A percentile compares a stretch with the other conserved stretches of the same genome.
These are phyloP conservation scores for Rhytidhysteron rufulum DNA, from an alignment of 2,329 filamentous ascomycete genomes.

Conservation along the genomic window DNA sequence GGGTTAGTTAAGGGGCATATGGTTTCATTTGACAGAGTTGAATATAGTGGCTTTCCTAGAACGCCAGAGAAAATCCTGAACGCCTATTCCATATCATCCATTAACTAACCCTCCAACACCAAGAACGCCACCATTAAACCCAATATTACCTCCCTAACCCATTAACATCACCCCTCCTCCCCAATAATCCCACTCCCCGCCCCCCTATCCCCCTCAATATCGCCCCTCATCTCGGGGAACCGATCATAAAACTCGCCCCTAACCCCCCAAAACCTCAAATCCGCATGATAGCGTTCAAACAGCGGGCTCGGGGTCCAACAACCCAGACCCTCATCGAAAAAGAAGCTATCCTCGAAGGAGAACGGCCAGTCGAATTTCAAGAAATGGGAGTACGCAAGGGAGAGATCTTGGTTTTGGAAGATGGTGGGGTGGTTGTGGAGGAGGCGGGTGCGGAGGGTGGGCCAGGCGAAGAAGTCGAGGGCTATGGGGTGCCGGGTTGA, in stretches of 20 bases:
- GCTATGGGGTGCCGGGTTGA: slow-evolving; percentile 23
- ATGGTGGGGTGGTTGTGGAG: slow-evolving; percentile 18
- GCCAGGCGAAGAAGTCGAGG: slow-evolving; percentile 33
- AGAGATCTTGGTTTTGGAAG: slow-evolving; percentile 18
- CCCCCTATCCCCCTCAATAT: slow-evolving; percentile 27
- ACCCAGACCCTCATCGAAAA: slow-evolving; percentile 14
- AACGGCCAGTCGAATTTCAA: slow-evolving; percentile 31
- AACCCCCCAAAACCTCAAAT: slow-evolving; percentile 25
- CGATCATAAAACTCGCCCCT: slow-evolving; percentile 19
- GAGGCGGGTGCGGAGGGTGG: slow-evolving; percentile 25
- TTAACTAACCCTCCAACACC: no score
- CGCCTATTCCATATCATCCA: no score
- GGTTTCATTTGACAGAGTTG: not conserved
- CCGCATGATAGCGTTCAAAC: slow-evolving; percentile 27
- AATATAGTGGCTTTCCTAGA: no score
- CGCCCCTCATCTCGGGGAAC: slow-evolving; percentile 26
- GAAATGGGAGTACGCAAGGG: slow-evolving; percentile 20
- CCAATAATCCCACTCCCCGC: not conserved
- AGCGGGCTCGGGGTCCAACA: slow-evolving; percentile 20
- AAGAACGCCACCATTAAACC: no score
- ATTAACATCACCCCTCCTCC: no score
- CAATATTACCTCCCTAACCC: no score
- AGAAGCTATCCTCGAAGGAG: slow-evolving; percentile 28
- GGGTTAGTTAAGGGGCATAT: not conserved
- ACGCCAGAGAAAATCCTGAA: no score